Evolutionary conservation across 768 basidiomycete species (phyloP).

Genomic region (Mrakia gelida): DNA sequence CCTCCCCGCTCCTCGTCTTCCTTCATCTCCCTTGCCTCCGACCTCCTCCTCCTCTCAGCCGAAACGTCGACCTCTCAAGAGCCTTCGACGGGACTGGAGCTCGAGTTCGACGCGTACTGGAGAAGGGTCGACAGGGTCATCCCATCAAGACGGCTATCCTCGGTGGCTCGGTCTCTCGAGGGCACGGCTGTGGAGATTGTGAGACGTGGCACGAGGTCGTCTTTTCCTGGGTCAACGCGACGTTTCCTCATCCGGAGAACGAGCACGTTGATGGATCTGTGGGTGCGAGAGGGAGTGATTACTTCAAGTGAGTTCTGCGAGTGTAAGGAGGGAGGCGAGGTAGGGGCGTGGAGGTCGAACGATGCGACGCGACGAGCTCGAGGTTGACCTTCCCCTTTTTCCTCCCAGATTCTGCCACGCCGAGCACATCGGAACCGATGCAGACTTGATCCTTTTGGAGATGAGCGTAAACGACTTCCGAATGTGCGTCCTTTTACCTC

Average conservation of each 20-base stretch:
- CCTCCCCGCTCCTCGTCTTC: too few species aligned
- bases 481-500: background rate
- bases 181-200: background rate
- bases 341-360: too few species aligned
- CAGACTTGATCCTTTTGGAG: background rate
- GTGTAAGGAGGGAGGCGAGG: background rate
- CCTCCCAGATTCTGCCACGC: too few species aligned
- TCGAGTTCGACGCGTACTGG: too few species aligned
- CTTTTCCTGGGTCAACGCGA: conserved; percentile 4
- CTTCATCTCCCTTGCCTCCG: too few species aligned
- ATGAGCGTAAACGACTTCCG: conserved; percentile 12
- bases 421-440: conserved; percentile 8
- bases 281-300: conserved; percentile 4
- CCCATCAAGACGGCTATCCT: too few species aligned
- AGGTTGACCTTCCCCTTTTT: too few species aligned
- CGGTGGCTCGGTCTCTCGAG: background rate
- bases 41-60: too few species aligned
- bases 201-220: background rate
- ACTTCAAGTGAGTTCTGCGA: conserved; percentile 17
- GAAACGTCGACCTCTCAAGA: too few species aligned
- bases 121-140: too few species aligned
- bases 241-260: background rate
- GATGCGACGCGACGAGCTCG: background rate
- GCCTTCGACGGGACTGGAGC: too few species aligned
- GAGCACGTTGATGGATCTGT: background rate